Evolutionary conservation across 129 eudicot genomes (phyloP).

Genomic region (Chrysanthemum lavandulifolium): DNA sequence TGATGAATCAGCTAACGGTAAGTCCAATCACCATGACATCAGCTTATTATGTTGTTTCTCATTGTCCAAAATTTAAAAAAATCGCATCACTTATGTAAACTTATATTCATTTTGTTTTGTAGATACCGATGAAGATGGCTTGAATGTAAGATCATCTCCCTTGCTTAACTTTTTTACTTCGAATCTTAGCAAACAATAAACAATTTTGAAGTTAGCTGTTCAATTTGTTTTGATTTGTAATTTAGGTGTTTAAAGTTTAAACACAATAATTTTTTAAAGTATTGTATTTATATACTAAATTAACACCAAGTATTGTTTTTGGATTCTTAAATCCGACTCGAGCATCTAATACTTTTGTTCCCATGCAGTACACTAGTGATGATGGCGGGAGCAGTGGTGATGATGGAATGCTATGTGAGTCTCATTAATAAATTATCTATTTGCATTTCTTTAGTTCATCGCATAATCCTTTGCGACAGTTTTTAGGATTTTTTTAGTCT

Average conservation of each 20-base stretch:
- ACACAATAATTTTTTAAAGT: no score
- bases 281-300: neutral
- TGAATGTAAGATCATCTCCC: conserved; percentile 35
- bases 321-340: neutral
- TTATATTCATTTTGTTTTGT: conserved; percentile 14
- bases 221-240: no score
- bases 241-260: no score
- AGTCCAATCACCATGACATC: conserved; percentile 32
- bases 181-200: neutral
- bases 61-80: neutral
- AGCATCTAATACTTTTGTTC: conserved; percentile 14
- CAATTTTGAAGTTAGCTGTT: no score
- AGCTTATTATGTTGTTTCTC: neutral
- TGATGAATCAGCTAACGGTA: conserved; percentile 62
- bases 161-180: neutral
- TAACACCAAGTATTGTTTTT: neutral
- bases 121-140: conserved; percentile 32
- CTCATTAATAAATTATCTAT: neutral
- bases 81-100: neutral
- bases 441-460: neutral
- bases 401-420: conserved; percentile 89
- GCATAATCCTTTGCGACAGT: neutral
- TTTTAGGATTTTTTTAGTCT: neutral
- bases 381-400: conserved; percentile 54
- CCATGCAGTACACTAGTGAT: conserved; percentile 49